Percentiles rank a stretch among this genome's conserved stretches.
These are phyloP conservation scores for Aspergillus arachidicola DNA, from an alignment of 2,329 filamentous ascomycete genomes.

Conservation along the genomic window DNA sequence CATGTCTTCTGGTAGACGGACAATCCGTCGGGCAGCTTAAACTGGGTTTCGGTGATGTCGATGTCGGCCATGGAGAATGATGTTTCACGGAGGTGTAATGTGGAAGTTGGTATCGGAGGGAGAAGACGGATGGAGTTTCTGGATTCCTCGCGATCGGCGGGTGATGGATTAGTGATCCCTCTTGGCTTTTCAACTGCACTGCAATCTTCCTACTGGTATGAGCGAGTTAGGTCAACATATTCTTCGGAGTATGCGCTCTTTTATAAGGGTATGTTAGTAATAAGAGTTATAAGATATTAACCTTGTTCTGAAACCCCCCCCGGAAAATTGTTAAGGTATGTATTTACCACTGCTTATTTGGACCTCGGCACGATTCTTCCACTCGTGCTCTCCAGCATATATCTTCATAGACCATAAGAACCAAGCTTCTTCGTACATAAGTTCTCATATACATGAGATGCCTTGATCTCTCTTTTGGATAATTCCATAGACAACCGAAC, in stretches of 20 bases:
- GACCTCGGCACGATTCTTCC: too few species aligned
- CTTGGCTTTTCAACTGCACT: background rate
- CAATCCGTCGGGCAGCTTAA: constrained; percentile 8
- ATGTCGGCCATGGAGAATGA: constrained; percentile 7
- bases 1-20: constrained; percentile 16
- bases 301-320: too few species aligned
- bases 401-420: too few species aligned
- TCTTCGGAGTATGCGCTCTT: background rate
- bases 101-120: background rate
- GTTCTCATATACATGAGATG: too few species aligned
- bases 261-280: too few species aligned
- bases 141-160: background rate
- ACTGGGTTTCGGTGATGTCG: constrained; percentile 10
- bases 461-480: too few species aligned
- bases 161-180: background rate
- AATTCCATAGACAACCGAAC: too few species aligned
- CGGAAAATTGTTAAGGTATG: too few species aligned
- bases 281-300: too few species aligned
- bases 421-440: too few species aligned
- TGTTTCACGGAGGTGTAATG: background rate
- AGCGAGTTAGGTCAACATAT: background rate
- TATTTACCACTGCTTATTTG: too few species aligned
- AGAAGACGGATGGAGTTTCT: background rate
- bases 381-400: too few species aligned
- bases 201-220: background rate